Evolutionary conservation across 1,284 basidiomycete genomes (phyloP).

Genomic region (Austroboletus niveus): DNA sequence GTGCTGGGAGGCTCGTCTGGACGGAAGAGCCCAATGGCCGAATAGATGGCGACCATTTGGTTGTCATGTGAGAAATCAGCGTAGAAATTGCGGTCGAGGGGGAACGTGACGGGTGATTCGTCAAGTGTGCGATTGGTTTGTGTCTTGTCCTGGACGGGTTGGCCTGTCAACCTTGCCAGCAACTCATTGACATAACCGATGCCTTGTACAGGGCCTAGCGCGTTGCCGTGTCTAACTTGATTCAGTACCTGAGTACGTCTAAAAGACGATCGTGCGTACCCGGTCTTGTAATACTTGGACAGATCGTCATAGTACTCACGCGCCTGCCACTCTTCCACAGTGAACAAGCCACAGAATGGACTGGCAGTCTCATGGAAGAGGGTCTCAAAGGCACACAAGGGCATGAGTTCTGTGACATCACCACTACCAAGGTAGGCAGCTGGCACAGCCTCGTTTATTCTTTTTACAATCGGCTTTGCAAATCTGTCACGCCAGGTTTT

Average conservation of each 20-base stretch:
- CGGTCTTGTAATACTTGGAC: conserved; percentile 75
- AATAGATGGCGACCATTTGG: conserved; percentile 73
- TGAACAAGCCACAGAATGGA: conserved; percentile 73
- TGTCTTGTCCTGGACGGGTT: conserved; percentile 64
- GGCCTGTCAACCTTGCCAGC: conserved; percentile 71
- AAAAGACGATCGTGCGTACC: conserved; percentile 38
- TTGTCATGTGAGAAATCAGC: conserved; percentile 86
- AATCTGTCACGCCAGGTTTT: conserved; percentile 55
- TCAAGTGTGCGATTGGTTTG: conserved; percentile 82
- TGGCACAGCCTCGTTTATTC: conserved; percentile 61
- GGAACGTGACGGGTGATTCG: conserved; percentile 64
- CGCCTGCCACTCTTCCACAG: conserved; percentile 52
- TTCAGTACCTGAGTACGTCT: not conserved
- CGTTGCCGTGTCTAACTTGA: conserved; percentile 55
- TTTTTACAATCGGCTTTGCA: conserved; percentile 53
- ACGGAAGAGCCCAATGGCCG: conserved; percentile 69
- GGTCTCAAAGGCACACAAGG: conserved; percentile 79
- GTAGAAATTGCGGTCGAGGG: conserved; percentile 62
- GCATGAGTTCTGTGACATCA: conserved; percentile 65
- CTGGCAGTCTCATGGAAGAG: conserved; percentile 55
- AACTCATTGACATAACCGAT: conserved; percentile 87
- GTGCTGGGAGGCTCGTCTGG: conserved; percentile 45
- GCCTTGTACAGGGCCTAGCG: conserved; percentile 70
- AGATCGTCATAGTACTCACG: conserved; percentile 75
- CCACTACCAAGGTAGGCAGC: conserved; percentile 55